phyloP scores from a whole-genome alignment of 176 grass and related monocot species.

The Rhynchospora breviuscula region DNA sequence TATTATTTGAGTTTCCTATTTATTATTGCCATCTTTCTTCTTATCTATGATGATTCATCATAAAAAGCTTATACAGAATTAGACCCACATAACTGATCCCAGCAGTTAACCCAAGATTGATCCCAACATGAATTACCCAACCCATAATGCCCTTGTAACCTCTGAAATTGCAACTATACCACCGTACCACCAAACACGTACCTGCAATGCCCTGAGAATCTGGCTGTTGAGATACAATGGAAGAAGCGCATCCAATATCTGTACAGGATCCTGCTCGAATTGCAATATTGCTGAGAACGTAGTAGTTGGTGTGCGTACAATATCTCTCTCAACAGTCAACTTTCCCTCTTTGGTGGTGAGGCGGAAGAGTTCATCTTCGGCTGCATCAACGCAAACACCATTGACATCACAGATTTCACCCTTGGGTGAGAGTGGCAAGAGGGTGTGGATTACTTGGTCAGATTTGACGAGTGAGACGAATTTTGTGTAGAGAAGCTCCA shows the following conservation, averaged over 20 bases:
- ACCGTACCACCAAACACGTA: not conserved
- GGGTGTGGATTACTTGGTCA: constrained; percentile 82
- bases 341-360: constrained; percentile 89
- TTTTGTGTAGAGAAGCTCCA: constrained; percentile 89
- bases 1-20: not conserved
- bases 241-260: constrained; percentile 80
- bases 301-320: constrained; percentile 51
- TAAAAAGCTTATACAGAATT: not conserved
- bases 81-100: not conserved
- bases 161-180: not conserved
- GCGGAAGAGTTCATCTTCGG: constrained; percentile 79
- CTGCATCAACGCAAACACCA: constrained; percentile 62
- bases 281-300: constrained; percentile 67
- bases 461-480: constrained; percentile 71
- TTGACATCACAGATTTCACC: constrained; percentile 88
- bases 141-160: not conserved
- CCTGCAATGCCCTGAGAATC: constrained; percentile 64
- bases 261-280: constrained; percentile 92
- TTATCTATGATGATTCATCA: not conserved
- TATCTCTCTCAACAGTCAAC: constrained; percentile 76
- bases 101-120: not conserved
- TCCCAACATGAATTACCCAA: not conserved
- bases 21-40: not conserved
- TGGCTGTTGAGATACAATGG: constrained; percentile 92
- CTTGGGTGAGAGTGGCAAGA: constrained; percentile 80